Conservation (phyloP, 345 rosid genomes). For the Salix caprea region DNA sequence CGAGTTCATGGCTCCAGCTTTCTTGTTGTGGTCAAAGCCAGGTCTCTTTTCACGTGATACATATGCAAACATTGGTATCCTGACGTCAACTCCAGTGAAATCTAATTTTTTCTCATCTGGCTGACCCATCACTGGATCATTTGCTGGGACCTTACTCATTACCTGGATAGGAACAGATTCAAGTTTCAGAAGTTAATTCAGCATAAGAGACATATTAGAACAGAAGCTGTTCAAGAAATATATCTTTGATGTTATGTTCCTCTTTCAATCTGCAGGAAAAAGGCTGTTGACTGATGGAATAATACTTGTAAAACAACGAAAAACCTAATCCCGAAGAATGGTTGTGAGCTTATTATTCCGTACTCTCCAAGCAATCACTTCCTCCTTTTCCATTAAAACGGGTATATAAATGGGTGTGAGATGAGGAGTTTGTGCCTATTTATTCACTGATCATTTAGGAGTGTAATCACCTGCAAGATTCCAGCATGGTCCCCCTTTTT, state of each 20-base stretch:
- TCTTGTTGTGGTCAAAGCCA: conserved; percentile 86
- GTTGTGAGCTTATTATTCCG: not conserved
- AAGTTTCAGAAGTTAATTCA: not conserved
- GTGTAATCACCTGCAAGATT: conserved; percentile 48
- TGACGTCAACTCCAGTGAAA: conserved; percentile 67
- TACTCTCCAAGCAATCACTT: not conserved
- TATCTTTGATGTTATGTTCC: not conserved
- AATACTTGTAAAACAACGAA: not conserved
- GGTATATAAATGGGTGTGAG: not conserved
- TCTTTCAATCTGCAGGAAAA: not conserved
- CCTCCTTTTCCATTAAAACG: not conserved
- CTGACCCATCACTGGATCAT: conserved; percentile 63
- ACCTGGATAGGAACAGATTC: conserved; percentile 30
- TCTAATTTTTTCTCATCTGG: conserved; percentile 61
- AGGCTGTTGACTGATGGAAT: not conserved
- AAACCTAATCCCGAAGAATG: not conserved
- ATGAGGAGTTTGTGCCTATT: not conserved
- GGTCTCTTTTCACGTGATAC: conserved; percentile 81
- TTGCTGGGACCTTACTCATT: conserved; percentile 80
- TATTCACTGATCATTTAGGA: not conserved
- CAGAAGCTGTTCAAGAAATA: not conserved
- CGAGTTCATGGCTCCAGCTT: conserved; percentile 94
- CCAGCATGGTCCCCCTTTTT: conserved; percentile 90
- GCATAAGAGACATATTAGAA: not conserved
- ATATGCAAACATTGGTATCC: conserved; percentile 81